Evolutionary conservation across 2,329 filamentous ascomycete genomes (phyloP).

Genomic region (Ustulina deusta): DNA sequence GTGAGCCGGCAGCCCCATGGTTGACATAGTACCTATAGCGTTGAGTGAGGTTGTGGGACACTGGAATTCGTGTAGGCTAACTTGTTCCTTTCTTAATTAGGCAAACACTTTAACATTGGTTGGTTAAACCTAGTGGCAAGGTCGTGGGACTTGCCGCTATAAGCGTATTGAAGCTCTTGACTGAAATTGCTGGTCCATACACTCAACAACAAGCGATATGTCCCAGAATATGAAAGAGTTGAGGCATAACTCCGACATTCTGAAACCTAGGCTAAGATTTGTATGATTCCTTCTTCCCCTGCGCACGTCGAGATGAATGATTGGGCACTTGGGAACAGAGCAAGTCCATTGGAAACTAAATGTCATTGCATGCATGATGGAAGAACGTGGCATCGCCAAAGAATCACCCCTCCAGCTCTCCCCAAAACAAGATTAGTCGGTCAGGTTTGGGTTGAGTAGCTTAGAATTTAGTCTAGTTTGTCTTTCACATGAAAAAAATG

Average conservation of each 20-base stretch:
- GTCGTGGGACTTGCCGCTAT: too few species aligned
- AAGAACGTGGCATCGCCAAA: not conserved
- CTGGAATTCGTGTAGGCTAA: not conserved
- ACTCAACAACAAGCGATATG: not conserved
- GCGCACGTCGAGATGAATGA: not conserved
- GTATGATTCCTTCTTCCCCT: not conserved
- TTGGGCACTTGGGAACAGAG: not conserved
- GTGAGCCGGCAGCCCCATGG: not conserved
- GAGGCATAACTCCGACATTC: not conserved
- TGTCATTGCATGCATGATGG: not conserved
- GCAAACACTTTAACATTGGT: not conserved
- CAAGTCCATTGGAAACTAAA: too few species aligned
- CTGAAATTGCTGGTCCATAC: not conserved
- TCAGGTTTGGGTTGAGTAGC: not conserved
- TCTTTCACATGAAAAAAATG: not conserved
- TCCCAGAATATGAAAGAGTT: not conserved
- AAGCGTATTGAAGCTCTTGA: not conserved
- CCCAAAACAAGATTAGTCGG: not conserved
- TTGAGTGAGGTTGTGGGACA: not conserved
- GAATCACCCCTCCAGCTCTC: not conserved
- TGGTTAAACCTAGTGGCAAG: not conserved
- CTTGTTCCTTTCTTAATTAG: not conserved
- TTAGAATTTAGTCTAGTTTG: not conserved
- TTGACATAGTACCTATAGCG: not conserved
- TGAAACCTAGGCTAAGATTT: not conserved